phyloP scores from a whole-genome alignment of 23 red algal genomes.

The Gracilaria gracilis region DNA sequence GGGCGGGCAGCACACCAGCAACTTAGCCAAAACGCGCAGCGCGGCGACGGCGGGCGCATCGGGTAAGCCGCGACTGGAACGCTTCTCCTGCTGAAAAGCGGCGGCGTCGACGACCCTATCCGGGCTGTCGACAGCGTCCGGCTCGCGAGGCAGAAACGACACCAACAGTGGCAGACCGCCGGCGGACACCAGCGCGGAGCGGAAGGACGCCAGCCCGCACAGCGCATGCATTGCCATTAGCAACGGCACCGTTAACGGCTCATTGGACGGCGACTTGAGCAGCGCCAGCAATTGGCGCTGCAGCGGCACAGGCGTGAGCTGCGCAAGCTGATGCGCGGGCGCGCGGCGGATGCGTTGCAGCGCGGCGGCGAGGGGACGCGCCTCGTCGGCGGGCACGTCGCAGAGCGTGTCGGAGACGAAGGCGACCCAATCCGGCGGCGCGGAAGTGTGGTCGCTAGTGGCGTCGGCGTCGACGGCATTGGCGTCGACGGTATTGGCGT shows the following conservation, averaged over 20 bases:
- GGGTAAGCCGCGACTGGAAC: not conserved
- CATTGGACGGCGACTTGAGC: not conserved
- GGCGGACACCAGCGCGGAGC: not conserved
- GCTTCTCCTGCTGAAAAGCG: not conserved
- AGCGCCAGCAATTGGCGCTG: not conserved
- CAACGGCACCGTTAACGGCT: not conserved
- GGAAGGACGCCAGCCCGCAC: not conserved
- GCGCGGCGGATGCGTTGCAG: slow-evolving; percentile 38
- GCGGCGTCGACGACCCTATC: not conserved
- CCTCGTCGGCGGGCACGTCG: not conserved
- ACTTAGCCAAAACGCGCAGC: slow-evolving; percentile 48
- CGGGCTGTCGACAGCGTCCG: not conserved
- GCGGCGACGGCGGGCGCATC: slow-evolving; percentile 12
- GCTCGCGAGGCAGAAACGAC: not conserved
- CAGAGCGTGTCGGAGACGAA: not conserved
- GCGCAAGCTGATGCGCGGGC: not conserved
- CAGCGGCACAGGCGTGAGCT: not conserved
- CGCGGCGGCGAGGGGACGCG: not conserved
- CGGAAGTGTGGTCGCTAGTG: no score
- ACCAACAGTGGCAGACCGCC: not conserved
- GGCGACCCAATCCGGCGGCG: not conserved
- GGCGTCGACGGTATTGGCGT: no score
- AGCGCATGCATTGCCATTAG: not conserved
- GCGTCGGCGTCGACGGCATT: no score
- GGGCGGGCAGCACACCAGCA: slow-evolving; percentile 28